phyloP scores from a whole-genome alignment of 495 filamentous ascomycete genomes.

The Cairneyella variabilis region DNA sequence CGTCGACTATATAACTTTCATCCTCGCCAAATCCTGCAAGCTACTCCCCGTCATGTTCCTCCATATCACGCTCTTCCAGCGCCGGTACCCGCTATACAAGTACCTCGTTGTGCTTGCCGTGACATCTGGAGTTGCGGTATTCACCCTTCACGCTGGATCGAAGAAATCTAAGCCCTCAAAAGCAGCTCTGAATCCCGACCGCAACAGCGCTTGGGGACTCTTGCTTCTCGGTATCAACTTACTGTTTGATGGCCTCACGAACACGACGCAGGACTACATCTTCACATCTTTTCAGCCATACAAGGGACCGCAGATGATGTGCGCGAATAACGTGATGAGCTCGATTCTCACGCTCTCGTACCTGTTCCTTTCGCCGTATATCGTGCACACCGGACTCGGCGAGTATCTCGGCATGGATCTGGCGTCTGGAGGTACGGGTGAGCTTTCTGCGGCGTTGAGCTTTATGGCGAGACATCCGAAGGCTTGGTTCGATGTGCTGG shows the following conservation, averaged over 20 bases:
- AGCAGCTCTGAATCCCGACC: conserved; percentile 30
- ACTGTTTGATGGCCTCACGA: conserved; percentile 92
- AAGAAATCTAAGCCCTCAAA: conserved; percentile 52
- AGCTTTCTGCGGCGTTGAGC: conserved; percentile 71
- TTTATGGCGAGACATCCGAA: conserved; percentile 76
- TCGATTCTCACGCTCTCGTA: conserved; percentile 71
- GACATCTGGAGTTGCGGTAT: conserved; percentile 88
- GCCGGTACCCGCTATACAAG: conserved; percentile 91
- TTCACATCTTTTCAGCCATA: conserved; percentile 74
- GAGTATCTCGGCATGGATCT: conserved; percentile 64
- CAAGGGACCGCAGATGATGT: conserved; percentile 98
- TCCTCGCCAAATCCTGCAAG: conserved; percentile 97
- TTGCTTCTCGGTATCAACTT: conserved; percentile 86
- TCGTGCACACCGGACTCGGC: conserved; percentile 62
- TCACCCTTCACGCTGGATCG: conserved; percentile 79
- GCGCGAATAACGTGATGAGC: conserved; percentile 86
- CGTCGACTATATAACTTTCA: conserved; percentile 98
- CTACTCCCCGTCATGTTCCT: conserved; percentile 96
- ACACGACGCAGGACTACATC: conserved; percentile 94
- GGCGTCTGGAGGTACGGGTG: conserved; percentile 51
- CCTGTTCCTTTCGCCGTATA: conserved; percentile 71
- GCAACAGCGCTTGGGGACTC: conserved; percentile 70
- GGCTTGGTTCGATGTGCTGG: conserved; percentile 79
- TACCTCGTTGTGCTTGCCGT: conserved; percentile 89
- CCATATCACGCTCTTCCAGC: conserved; percentile 88